Evolutionary conservation across 2,329 filamentous ascomycete genomes (phyloP), one percentile per base, ranked within the genome.

Genomic region (Botrytis tulipae): DNA sequence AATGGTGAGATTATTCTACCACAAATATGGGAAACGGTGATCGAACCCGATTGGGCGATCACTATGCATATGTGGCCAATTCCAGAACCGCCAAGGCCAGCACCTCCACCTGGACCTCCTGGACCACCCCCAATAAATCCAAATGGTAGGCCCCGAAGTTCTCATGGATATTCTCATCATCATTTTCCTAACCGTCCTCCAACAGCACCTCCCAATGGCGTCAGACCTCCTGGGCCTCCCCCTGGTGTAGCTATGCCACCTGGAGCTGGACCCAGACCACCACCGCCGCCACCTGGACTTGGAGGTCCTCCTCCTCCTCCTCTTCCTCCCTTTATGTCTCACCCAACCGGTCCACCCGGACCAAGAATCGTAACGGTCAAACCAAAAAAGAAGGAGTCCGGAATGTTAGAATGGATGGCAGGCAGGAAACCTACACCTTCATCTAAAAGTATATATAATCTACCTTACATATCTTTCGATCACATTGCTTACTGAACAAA

Each of bases 1-100:
- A 89, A 93, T 78, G 91, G 91, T 59, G 92, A 96, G 81, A 94
- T 95, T 76, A 95, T 96, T 78, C 88, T 96, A 59, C 92, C 93
- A 9, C 87, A 90, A 73, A 89, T 95, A 22, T 96, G 93, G 93
- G 93, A 95, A 77, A 92, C 90, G 78, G 91, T 93, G 62, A 85
- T 96, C 70, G 87, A 95, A 81, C 93, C 93, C 2, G 93, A 95
- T 80, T 92, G 90, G 90, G 84, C 87, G 61, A 86, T 92, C 75
- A 90, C 88, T 4, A 91, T 92, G 90, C 88, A 88, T 78, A 88
- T 90, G 86, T 90, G 88, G 88, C 88, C 88, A 16, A 85, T 89
- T 77, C 86, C 87, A 20, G 87, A 89, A 72, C 79, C 80, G 12
- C 70, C 73, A 40, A 76, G 72, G 51, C 73, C 74, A 22, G 74